Evolutionary conservation across 164 flowering plant species (phyloP).

Genomic region (Litsea cubeba): DNA sequence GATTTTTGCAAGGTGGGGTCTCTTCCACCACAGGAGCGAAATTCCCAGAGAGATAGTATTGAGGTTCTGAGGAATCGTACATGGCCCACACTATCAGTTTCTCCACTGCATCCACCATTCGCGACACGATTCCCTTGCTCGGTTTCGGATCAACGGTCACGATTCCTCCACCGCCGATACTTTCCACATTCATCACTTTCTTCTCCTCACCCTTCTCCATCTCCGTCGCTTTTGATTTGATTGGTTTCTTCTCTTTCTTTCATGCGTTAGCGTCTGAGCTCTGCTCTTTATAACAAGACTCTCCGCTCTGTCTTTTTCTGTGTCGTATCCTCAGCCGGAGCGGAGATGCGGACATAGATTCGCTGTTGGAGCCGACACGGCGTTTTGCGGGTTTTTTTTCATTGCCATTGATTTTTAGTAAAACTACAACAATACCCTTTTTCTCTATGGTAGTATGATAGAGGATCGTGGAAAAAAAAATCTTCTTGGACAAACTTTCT

Average conservation of each 20-base stretch:
- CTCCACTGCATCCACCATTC: conserved; percentile 51
- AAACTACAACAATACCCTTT: neutral
- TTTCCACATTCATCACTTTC: conserved; percentile 8
- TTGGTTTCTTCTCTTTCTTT: conserved; percentile 8
- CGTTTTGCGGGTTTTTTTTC: neutral
- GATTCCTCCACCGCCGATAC: conserved; percentile 11
- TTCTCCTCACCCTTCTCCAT: conserved; percentile 3
- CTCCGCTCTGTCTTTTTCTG: neutral
- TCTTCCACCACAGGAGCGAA: conserved; percentile 71
- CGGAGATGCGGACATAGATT: neutral
- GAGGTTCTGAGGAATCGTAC: conserved; percentile 58
- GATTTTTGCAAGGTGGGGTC: conserved; percentile 67
- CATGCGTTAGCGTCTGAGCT: neutral
- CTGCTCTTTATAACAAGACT: no score
- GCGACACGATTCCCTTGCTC: conserved; percentile 47
- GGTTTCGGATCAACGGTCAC: conserved; percentile 72
- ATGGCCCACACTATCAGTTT: conserved; percentile 54
- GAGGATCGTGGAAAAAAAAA: no score
- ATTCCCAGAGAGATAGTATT: conserved; percentile 65
- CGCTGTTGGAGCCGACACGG: neutral
- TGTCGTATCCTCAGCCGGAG: neutral
- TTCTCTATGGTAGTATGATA: neutral
- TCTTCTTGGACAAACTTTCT: no score
- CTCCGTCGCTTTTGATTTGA: neutral
- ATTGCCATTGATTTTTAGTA: neutral